These are phyloP conservation scores for Pythium periplocum DNA, from an alignment of 352 stramenopile genomes.

Conservation along the genomic window DNA sequence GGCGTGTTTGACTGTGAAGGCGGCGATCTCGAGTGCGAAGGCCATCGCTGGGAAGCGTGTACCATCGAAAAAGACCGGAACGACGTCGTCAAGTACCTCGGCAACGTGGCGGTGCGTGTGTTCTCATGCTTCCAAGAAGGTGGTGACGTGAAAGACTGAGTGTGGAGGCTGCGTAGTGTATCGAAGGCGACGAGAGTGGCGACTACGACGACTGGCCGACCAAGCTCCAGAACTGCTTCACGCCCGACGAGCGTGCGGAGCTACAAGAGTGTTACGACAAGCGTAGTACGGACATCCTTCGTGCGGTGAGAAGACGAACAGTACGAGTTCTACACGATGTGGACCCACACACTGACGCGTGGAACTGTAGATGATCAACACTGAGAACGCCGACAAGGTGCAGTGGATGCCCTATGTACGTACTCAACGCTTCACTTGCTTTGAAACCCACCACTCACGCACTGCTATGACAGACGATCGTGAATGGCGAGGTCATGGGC, in stretches of 20 bases:
- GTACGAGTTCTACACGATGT: neutral
- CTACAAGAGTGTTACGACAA: constrained; percentile 62
- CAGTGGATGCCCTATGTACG: constrained; percentile 78
- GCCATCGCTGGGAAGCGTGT: constrained; percentile 66
- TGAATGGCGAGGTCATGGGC: constrained; percentile 54
- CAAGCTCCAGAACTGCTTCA: constrained; percentile 71
- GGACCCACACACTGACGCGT: too few relatives aligned
- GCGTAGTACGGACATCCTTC: constrained; percentile 43
- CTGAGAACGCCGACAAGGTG: constrained; percentile 38
- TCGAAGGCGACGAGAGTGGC: constrained; percentile 73
- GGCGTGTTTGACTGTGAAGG: constrained; percentile 56
- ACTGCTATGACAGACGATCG: constrained; percentile 37
- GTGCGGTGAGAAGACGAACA: constrained; percentile 24
- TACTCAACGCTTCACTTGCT: neutral
- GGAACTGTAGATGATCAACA: constrained; percentile 47
- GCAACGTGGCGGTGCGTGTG: constrained; percentile 54
- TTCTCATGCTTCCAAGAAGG: constrained; percentile 1
- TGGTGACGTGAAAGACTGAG: constrained; percentile 1
- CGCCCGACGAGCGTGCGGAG: constrained; percentile 40
- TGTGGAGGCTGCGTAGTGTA: constrained; percentile 29
- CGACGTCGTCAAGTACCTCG: constrained; percentile 73
- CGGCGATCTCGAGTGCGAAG: constrained; percentile 63
- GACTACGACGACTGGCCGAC: constrained; percentile 60
- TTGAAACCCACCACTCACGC: neutral
- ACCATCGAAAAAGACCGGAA: constrained; percentile 68